phyloP scores from a whole-genome alignment of 371 early-diverging fungal species.

The Basidiobolus meristosporus region DNA sequence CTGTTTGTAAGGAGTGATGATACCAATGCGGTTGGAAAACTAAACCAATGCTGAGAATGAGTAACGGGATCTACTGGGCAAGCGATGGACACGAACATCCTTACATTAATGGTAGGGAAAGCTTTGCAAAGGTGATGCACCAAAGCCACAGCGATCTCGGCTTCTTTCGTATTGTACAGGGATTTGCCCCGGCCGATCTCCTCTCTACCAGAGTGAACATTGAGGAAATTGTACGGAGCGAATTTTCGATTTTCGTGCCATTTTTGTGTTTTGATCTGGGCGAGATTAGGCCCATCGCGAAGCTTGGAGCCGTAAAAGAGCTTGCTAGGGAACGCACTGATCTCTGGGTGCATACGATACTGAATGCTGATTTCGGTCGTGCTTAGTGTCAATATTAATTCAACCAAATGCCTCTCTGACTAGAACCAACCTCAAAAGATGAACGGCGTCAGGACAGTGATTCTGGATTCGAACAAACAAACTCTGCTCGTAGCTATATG shows the following conservation, averaged over 20 bases:
- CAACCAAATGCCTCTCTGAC: background rate
- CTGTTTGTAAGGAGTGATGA: slow-evolving; percentile 86
- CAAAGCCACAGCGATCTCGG: slow-evolving; percentile 46
- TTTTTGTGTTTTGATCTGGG: slow-evolving; percentile 23
- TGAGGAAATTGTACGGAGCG: slow-evolving; percentile 62
- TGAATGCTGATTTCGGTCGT: slow-evolving; percentile 40
- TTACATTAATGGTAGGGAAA: slow-evolving; percentile 33
- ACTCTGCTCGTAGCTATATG: slow-evolving; percentile 69
- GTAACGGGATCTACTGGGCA: background rate
- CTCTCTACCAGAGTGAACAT: slow-evolving; percentile 55
- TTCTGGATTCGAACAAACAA: slow-evolving; percentile 73
- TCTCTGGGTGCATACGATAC: slow-evolving; percentile 94
- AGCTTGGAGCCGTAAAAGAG: slow-evolving; percentile 68
- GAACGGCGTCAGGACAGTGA: slow-evolving; percentile 31
- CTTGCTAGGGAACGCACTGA: slow-evolving; percentile 63
- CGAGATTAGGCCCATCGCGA: slow-evolving; percentile 59
- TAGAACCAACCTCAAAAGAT: slow-evolving; percentile 34
- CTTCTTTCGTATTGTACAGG: slow-evolving; percentile 65
- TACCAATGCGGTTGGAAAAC: slow-evolving; percentile 60
- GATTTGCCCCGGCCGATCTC: slow-evolving; percentile 42
- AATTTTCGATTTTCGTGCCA: slow-evolving; percentile 58
- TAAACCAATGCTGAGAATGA: slow-evolving; percentile 2
- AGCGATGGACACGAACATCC: background rate
- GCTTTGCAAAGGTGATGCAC: slow-evolving; percentile 31
- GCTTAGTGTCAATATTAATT: slow-evolving; percentile 1